Evolutionary conservation across 805 yeast species (phyloP), one percentile per base, ranked within the genome.

Genomic region (Candida sithepensis): DNA sequence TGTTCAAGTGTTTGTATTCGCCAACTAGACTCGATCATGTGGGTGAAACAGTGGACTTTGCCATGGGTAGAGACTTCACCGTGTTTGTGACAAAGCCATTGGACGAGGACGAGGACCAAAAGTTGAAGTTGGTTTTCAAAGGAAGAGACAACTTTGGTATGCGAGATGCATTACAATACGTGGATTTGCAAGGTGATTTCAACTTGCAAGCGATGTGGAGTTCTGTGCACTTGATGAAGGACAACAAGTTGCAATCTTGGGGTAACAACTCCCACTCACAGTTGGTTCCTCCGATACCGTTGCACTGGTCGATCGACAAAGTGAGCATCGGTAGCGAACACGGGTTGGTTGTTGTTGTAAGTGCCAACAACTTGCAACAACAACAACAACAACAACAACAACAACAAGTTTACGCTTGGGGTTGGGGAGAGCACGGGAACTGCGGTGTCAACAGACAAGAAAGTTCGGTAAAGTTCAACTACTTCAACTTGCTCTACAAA

Each of bases 361-460:
- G n/a, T n/a, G n/a, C n/a, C n/a, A n/a, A n/a, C n/a, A n/a, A n/a
- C n/a, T n/a, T n/a, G n/a, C n/a, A n/a, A n/a, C n/a, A n/a, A n/a
- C n/a, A n/a, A n/a, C n/a, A n/a, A 16, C 56, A 78, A 10, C 60
- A 64, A 6, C 44, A 56, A 1, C n/a, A 40, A 1, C 53, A 61
- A 14, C 55, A 64, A 36, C 43, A 47, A 8, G 83, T 90, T 0
- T 69, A 60, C 46, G 76, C 91, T 2, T 94, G 98, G 98, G 99
- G 99, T 0, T 92, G 99, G 99, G 97, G 97, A 13, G 98, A 94
- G 60, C 99, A 92, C 65, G 99, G 99, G 0, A 92, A 92, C 61
- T 92, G 98, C 67, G 96, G 96, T 0, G 43, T 46, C 1, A 60
- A 63, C 34, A 26, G 20, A 41, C 54, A 10, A 41, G 63, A 48